Conservation (phyloP, 305 asterid species). For the Rubia balearica region DNA sequence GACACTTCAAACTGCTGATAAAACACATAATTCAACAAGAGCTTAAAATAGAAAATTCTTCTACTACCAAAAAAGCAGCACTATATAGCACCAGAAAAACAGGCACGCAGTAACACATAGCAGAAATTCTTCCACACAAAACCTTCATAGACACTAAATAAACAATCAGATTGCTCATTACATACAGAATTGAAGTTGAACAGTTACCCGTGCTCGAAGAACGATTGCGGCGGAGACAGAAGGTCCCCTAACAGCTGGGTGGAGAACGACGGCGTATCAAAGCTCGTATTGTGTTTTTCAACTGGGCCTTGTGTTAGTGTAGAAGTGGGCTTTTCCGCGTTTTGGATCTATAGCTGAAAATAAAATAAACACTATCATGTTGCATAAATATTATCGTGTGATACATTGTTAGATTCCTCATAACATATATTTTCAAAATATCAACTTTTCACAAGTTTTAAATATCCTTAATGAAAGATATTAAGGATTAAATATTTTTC, state of each 20-base stretch:
- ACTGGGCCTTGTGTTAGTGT: background rate
- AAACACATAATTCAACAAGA: background rate
- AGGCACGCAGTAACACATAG: background rate
- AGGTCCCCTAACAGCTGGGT: background rate
- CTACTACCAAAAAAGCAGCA: background rate
- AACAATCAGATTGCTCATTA: background rate
- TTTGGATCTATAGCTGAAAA: background rate
- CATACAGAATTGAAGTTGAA: background rate
- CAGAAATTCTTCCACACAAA: background rate
- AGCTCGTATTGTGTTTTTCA: background rate
- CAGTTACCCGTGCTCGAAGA: background rate
- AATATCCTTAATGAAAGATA: no score
- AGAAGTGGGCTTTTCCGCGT: background rate
- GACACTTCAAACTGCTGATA: background rate
- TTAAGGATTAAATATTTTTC: no score
- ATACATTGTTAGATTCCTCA: no score
- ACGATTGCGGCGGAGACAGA: background rate
- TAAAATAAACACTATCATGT: no score
- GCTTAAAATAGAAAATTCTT: background rate
- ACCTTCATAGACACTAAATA: background rate
- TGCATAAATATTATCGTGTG: no score
- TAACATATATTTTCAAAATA: no score
- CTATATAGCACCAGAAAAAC: background rate
- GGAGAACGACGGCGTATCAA: background rate
- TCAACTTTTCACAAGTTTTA: no score